A percentile compares a stretch with the other conserved stretches of the same genome.
Evolutionary conservation across 2,329 filamentous ascomycete genomes (phyloP).

Genomic region (Drechmeria coniospora): DNA sequence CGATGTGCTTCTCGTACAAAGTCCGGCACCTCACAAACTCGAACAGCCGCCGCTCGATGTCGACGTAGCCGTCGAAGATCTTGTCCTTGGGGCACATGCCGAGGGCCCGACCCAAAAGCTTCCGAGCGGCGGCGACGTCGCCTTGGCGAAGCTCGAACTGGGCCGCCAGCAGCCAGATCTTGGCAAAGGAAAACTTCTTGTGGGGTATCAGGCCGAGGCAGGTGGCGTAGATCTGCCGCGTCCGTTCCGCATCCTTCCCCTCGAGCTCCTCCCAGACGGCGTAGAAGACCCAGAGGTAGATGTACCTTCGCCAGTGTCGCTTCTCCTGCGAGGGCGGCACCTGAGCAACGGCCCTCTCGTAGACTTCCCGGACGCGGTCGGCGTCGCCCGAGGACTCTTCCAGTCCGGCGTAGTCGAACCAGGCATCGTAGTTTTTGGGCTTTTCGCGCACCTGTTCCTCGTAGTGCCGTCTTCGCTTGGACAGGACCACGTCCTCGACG

Average conservation of each 20-base stretch:
- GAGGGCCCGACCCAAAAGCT: conserved; percentile 77
- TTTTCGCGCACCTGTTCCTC: conserved; percentile 91
- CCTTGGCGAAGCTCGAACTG: conserved; percentile 86
- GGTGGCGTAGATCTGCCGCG: conserved; percentile 80
- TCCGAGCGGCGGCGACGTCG: conserved; percentile 65
- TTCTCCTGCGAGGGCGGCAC: conserved; percentile 93
- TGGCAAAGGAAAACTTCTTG: conserved; percentile 94
- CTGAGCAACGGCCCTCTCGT: conserved; percentile 90
- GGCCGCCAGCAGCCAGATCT: conserved; percentile 86
- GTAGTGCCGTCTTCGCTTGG: conserved; percentile 83
- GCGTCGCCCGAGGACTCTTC: conserved; percentile 75
- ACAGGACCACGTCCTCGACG: conserved; percentile 89
- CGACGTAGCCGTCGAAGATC: conserved; percentile 84
- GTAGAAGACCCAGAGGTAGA: conserved; percentile 97
- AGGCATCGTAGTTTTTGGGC: conserved; percentile 89
- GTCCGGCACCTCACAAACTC: conserved; percentile 86
- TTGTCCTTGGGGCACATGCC: conserved; percentile 95
- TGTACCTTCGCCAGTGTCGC: conserved; percentile 91
- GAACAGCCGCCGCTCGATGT: conserved; percentile 82
- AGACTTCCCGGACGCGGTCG: conserved; percentile 78
- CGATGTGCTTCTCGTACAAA: conserved; percentile 84
- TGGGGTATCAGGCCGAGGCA: conserved; percentile 82
- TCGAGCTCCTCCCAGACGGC: conserved; percentile 89
- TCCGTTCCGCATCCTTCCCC: conserved; percentile 60
- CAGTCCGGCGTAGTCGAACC: conserved; percentile 87